These are phyloP conservation scores for Allodekkera sacchari DNA, from an alignment of 805 yeast genomes.

Conservation along the genomic window DNA sequence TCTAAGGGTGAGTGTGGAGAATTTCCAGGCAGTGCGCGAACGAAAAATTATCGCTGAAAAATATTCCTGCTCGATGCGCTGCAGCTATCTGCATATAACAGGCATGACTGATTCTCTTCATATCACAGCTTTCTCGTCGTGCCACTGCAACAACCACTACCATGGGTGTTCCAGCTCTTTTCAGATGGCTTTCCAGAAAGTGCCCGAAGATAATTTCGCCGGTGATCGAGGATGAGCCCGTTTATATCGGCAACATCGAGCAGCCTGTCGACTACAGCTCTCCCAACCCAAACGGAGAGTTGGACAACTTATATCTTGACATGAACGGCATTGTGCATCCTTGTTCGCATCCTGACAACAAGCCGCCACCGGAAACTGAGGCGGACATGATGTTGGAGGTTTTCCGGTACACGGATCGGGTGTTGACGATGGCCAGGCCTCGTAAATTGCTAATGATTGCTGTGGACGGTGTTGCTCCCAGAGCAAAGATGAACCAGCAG, in stretches of 20 bases:
- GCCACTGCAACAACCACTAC: no score
- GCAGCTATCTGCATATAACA: no score
- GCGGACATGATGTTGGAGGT: constrained; percentile 95
- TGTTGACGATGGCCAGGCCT: constrained; percentile 89
- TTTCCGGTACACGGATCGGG: constrained; percentile 87
- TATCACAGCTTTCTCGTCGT: no score
- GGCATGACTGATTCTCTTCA: no score
- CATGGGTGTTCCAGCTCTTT: constrained; percentile 98
- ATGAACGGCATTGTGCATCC: constrained; percentile 99
- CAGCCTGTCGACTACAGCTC: constrained; percentile 61
- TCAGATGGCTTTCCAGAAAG: constrained; percentile 89
- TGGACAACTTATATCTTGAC: constrained; percentile 88
- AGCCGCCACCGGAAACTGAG: constrained; percentile 93
- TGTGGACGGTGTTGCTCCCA: constrained; percentile 98
- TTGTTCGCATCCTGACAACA: constrained; percentile 95
- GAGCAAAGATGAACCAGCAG: constrained; percentile 97
- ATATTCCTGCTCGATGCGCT: no score
- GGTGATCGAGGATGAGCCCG: constrained; percentile 66
- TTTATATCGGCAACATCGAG: constrained; percentile 48
- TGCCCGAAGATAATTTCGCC: constrained; percentile 93
- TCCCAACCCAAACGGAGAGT: constrained; percentile 92
- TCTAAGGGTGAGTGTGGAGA: no score
- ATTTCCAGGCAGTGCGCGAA: no score
- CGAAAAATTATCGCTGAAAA: no score
- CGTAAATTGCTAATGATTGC: constrained; percentile 89